These are phyloP conservation scores for Scheffersomyces segobiensis DNA, from an alignment of 1,139 yeast species.

Conservation along the genomic window DNA sequence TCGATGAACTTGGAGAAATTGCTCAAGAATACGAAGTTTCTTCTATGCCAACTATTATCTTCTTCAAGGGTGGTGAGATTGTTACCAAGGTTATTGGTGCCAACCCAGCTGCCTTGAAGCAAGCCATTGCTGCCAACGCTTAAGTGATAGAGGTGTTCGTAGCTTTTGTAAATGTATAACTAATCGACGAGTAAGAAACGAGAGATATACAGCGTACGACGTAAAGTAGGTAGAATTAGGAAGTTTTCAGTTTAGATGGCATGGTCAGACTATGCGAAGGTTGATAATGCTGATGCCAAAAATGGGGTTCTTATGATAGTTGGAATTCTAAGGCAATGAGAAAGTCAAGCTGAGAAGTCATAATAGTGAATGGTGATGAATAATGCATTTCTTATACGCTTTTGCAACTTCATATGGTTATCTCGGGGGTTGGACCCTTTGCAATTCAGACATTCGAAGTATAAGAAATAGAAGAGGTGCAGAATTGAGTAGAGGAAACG, in stretches of 20 bases:
- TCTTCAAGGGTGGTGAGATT: constrained; percentile 74
- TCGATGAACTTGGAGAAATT: constrained; percentile 72
- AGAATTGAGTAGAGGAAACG: too few species aligned
- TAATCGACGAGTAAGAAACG: not conserved
- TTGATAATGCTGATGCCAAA: not conserved
- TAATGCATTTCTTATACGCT: too few species aligned
- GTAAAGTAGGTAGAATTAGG: not conserved
- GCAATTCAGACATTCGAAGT: too few species aligned
- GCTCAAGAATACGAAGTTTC: constrained; percentile 74
- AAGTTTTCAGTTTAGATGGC: not conserved
- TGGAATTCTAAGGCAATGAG: too few species aligned
- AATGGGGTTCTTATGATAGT: too few species aligned
- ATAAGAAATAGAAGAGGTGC: too few species aligned
- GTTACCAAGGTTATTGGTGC: constrained; percentile 83
- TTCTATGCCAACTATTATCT: constrained; percentile 88
- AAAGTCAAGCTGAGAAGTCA: too few species aligned
- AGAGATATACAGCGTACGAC: not conserved
- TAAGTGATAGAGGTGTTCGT: constrained; percentile 20
- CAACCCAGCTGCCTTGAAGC: constrained; percentile 78
- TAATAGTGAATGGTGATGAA: too few species aligned
- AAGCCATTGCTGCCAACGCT: constrained; percentile 58
- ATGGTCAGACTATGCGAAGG: not conserved
- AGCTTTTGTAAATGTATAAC: not conserved
- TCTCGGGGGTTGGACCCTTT: too few species aligned
- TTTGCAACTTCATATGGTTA: too few species aligned